phyloP scores from a whole-genome alignment of 768 basidiomycete genomes.

The Phlebiopsis flavidoalba region DNA sequence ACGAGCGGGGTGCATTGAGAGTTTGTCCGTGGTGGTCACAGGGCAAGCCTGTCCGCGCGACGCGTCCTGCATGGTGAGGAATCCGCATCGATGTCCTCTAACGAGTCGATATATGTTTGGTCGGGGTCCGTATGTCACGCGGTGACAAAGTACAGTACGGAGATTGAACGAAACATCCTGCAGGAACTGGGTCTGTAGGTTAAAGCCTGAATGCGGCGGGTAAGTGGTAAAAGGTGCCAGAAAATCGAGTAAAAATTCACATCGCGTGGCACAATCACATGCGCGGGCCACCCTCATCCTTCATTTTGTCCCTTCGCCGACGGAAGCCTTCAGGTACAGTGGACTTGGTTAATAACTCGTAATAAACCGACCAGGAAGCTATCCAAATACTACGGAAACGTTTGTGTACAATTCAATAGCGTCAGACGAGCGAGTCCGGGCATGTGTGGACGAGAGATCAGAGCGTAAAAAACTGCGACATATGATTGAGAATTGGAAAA shows the following conservation, averaged over 20 bases:
- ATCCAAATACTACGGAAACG: conserved; percentile 8
- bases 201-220: background rate
- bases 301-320: no score
- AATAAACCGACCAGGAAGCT: background rate
- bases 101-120: background rate
- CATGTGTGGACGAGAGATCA: background rate
- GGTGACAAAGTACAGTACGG: background rate
- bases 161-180: background rate
- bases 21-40: no score
- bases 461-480: background rate
- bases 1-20: no score
- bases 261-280: no score
- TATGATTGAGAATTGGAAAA: background rate
- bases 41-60: no score
- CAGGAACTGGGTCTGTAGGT: background rate
- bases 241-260: no score
- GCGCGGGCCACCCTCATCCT: no score
- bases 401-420: conserved; percentile 5
- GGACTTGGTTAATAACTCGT: background rate
- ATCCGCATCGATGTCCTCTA: background rate
- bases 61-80: no score
- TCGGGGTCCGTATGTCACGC: background rate
- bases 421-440: conserved; percentile 5
- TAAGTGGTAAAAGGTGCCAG: background rate
- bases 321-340: background rate